Percentiles rank a stretch among this genome's conserved stretches.
These are phyloP conservation scores for Clonostachys sp. DNA, from an alignment of 2,329 filamentous ascomycete species.

Conservation along the genomic window DNA sequence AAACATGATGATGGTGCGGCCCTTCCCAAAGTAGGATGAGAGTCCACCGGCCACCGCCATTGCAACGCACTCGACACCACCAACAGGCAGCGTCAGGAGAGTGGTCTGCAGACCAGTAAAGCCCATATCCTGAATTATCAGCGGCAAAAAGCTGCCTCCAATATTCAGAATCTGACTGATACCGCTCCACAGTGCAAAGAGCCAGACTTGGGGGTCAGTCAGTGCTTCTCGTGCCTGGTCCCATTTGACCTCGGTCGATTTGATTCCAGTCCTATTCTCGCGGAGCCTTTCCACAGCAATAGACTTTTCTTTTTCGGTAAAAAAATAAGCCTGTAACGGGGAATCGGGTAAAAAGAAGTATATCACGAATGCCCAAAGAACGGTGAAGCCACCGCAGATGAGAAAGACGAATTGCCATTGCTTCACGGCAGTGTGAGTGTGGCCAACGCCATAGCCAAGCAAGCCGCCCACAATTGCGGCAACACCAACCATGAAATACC, in stretches of 20 bases:
- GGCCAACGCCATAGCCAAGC: constrained; percentile 50
- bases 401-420: constrained; percentile 57
- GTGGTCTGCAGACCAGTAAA: background rate
- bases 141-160: too few relatives aligned
- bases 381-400: constrained; percentile 44
- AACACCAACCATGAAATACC: constrained; percentile 34
- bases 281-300: constrained; percentile 40
- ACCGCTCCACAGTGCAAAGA: constrained; percentile 25
- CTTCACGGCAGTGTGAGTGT: constrained; percentile 29
- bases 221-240: constrained; percentile 49
- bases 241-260: constrained; percentile 41
- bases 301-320: constrained; percentile 46
- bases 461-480: constrained; percentile 29
- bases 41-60: too few relatives aligned
- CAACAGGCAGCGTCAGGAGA: background rate
- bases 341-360: constrained; percentile 44
- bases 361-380: constrained; percentile 44
- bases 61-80: background rate
- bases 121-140: background rate
- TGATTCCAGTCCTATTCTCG: constrained; percentile 45
- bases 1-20: too few relatives aligned
- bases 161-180: too few relatives aligned
- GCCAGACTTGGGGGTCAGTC: constrained; percentile 54
- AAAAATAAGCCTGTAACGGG: constrained; percentile 51
- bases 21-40: too few relatives aligned